Evolutionary conservation across 441 rosid species (phyloP), one percentile per base, ranked within the genome.

Genomic region (Pelargonium australe): DNA sequence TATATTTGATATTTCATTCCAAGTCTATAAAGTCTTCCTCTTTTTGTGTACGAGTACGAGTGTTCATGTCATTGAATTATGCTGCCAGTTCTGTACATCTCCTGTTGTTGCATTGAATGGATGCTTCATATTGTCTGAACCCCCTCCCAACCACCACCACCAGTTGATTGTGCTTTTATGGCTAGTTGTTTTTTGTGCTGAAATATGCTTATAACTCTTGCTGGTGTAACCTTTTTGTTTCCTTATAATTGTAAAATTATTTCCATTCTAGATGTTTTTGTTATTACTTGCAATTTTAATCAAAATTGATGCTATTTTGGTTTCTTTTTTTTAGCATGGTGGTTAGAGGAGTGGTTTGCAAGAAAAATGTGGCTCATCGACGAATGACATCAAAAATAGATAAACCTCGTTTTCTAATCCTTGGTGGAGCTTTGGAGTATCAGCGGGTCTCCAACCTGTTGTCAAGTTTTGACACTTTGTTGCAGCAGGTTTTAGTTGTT

Each of bases 321-420:
- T 81, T 72, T 31, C 16, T 69, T 71, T 70, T 80, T 76, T 77
- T 79, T 71, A 95, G 98, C 79, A 84, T 84, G 92, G 92, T 95
- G 79, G 86, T 83, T 43, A 92, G 85, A 74, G 97, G 99, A 83
- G 96, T 95, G 80, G 99, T 92, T 74, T 95, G 98, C 77, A 95
- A 95, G 86, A 95, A 91, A 85, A 95, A 95, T 73, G 90, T 95
- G 73, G 96, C 98, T 73, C 97, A 95, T 77, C 90, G 96, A 25
- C 86, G 97, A 77, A 92, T 95, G 99, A 87, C 81, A 69, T 82
- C 96, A 64, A 91, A 87, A 79, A 82, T 89, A 68, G 97, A 90
- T 73, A 95, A 84, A 83, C 91, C 97, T 71, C 92, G 94, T 49
- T 65, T 95, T 49, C 70, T 95, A 81, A 91, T 95, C 74, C 94